Evolutionary conservation across 1,284 basidiomycete species (phyloP).

Genomic region (Agroathelia rolfsii): DNA sequence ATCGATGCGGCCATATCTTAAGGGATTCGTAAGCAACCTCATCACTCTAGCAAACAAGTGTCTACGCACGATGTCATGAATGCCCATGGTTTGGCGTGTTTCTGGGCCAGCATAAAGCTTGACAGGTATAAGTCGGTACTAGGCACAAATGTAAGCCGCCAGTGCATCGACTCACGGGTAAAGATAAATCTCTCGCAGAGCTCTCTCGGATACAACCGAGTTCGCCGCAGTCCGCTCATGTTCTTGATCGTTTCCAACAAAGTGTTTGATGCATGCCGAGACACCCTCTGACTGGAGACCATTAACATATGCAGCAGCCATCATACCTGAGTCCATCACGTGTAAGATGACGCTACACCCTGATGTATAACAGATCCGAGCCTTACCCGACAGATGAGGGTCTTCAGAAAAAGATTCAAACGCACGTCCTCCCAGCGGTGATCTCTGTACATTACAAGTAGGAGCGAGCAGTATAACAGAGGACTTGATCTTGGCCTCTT

Average conservation of each 20-base stretch:
- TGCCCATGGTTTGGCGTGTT: conserved; percentile 48
- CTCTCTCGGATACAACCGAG: conserved; percentile 51
- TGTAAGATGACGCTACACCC: too few relatives aligned
- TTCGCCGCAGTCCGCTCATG: conserved; percentile 54
- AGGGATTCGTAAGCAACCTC: conserved; percentile 7
- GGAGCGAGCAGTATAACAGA: conserved; percentile 55
- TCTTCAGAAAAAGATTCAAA: conserved; percentile 70
- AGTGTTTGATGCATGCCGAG: conserved; percentile 44
- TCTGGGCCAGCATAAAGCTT: conserved; percentile 60
- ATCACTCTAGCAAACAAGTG: conserved; percentile 5
- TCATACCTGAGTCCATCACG: conserved; percentile 29
- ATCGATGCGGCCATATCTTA: conserved; percentile 55
- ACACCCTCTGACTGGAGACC: conserved; percentile 57
- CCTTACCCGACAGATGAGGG: conserved; percentile 47
- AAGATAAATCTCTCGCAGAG: conserved; percentile 62
- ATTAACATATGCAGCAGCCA: conserved; percentile 56
- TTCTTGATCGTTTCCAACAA: conserved; percentile 57
- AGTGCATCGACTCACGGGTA: conserved; percentile 44
- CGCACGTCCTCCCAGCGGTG: conserved; percentile 49
- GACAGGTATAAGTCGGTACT: conserved; percentile 2
- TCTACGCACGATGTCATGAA: conserved; percentile 47
- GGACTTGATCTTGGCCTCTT: conserved; percentile 55
- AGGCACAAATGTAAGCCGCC: neutral
- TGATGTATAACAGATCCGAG: too few relatives aligned
- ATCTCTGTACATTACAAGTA: conserved; percentile 63